Percentiles rank a stretch among this genome's conserved stretches.
Evolutionary conservation across 2,329 filamentous ascomycete genomes (phyloP).

Genomic region (Cryphonectria parasitica): DNA sequence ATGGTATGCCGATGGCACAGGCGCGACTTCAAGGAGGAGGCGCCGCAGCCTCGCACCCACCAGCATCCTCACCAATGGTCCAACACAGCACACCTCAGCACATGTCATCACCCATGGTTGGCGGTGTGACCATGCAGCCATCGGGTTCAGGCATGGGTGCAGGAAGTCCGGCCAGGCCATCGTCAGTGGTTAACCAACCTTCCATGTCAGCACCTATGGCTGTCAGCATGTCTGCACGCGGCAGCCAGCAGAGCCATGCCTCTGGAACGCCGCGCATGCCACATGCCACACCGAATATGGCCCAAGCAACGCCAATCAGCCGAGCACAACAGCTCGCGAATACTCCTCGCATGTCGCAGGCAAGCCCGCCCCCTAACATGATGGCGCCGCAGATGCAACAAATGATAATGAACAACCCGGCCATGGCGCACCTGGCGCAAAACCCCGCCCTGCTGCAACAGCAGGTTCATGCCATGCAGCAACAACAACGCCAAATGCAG

Average conservation of each 20-base stretch:
- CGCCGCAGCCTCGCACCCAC: constrained; percentile 65
- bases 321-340: constrained; percentile 50
- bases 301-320: constrained; percentile 63
- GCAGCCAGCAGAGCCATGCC: constrained; percentile 69
- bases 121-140: constrained; percentile 64
- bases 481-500: constrained; percentile 51
- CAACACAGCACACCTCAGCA: constrained; percentile 67
- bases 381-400: constrained; percentile 61
- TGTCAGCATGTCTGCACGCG: constrained; percentile 65
- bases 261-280: constrained; percentile 67
- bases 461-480: constrained; percentile 31
- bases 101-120: constrained; percentile 68
- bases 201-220: constrained; percentile 64
- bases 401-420: constrained; percentile 58
- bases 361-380: constrained; percentile 63
- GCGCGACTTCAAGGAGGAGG: constrained; percentile 55
- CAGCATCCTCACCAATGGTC: constrained; percentile 69
- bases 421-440: constrained; percentile 44
- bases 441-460: constrained; percentile 43
- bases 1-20: constrained; percentile 44
- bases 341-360: constrained; percentile 66
- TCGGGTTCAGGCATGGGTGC: constrained; percentile 68
- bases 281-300: constrained; percentile 63
- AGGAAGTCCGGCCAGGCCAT: constrained; percentile 67
- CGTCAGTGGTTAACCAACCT: constrained; percentile 64